Conservation (phyloP, 1,284 basidiomycete species). For the Cryptococcus sp. region DNA sequence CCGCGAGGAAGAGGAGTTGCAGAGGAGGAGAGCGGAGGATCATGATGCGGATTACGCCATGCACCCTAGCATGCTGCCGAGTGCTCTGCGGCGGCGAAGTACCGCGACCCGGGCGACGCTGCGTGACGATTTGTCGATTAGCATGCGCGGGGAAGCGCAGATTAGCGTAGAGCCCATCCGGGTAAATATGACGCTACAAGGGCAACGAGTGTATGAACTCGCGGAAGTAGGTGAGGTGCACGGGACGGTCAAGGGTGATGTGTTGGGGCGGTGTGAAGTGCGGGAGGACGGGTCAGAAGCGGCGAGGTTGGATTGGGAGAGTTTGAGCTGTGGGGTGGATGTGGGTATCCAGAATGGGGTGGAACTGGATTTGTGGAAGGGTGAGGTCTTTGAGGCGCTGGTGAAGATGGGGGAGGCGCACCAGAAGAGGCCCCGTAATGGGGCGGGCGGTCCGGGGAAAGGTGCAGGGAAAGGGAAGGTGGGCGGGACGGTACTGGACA, state of each 20-base stretch:
- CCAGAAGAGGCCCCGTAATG: slow-evolving; percentile 16
- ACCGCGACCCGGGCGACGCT: slow-evolving; percentile 15
- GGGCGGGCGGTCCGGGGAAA: not conserved
- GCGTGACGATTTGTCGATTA: slow-evolving; percentile 29
- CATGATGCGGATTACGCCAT: slow-evolving; percentile 21
- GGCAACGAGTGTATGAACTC: slow-evolving; percentile 26
- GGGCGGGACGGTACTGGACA: slow-evolving; percentile 44
- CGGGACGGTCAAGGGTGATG: slow-evolving; percentile 22
- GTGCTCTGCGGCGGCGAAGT: slow-evolving; percentile 20
- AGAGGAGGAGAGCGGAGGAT: slow-evolving; percentile 15
- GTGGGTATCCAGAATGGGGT: slow-evolving; percentile 59
- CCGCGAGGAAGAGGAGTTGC: slow-evolving; percentile 29
- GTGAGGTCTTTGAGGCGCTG: slow-evolving; percentile 59
- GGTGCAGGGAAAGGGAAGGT: slow-evolving; percentile 7
- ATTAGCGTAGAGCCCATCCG: slow-evolving; percentile 32
- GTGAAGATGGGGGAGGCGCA: slow-evolving; percentile 52
- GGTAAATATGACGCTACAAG: slow-evolving; percentile 31
- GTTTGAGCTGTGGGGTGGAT: slow-evolving; percentile 57
- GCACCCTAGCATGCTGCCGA: slow-evolving; percentile 24
- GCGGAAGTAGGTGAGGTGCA: slow-evolving; percentile 30
- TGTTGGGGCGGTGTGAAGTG: slow-evolving; percentile 20
- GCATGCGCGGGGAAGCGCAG: slow-evolving; percentile 24
- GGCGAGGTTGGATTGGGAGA: slow-evolving; percentile 34
- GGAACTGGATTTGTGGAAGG: slow-evolving; percentile 70
- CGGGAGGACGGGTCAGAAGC: slow-evolving; percentile 20